Evolutionary conservation across 257 asterid genomes (phyloP).

Genomic region (Lycium ferocissimum): DNA sequence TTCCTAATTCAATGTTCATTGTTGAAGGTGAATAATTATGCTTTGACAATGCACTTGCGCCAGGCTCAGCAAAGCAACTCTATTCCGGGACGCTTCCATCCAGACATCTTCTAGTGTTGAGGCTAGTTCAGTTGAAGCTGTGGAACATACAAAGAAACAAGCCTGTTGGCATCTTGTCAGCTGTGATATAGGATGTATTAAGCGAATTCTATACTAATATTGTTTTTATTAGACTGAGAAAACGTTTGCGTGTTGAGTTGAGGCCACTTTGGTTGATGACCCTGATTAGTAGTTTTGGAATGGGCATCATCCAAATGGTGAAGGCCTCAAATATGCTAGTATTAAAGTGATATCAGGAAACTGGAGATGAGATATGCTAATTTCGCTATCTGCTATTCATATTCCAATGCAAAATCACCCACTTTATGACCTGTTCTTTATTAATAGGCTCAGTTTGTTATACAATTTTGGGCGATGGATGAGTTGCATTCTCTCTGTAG

Average conservation of each 20-base stretch:
- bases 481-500: not conserved
- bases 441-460: not conserved
- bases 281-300: conserved; percentile 11
- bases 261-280: conserved; percentile 21
- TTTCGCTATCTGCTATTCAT: not conserved
- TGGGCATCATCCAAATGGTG: not conserved
- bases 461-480: not conserved
- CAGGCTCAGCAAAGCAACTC: conserved; percentile 70
- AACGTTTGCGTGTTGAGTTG: not conserved
- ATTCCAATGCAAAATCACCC: not conserved
- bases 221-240: conserved; percentile 16
- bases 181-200: conserved; percentile 18
- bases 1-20: conserved; percentile 11
- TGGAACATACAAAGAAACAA: conserved; percentile 13
- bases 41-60: conserved; percentile 66
- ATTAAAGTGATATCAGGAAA: not conserved
- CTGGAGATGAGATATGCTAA: not conserved
- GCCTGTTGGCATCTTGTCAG: conserved; percentile 20
- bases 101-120: conserved; percentile 60
- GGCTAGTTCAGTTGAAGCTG: not conserved
- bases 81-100: conserved; percentile 69
- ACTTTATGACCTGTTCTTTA: not conserved
- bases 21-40: conserved; percentile 79
- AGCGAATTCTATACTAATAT: not conserved
- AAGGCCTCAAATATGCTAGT: conserved; percentile 19